Base-by-base conservation (phyloP, 495 filamentous ascomycete species). In the Bathelium albidoporum region DNA sequence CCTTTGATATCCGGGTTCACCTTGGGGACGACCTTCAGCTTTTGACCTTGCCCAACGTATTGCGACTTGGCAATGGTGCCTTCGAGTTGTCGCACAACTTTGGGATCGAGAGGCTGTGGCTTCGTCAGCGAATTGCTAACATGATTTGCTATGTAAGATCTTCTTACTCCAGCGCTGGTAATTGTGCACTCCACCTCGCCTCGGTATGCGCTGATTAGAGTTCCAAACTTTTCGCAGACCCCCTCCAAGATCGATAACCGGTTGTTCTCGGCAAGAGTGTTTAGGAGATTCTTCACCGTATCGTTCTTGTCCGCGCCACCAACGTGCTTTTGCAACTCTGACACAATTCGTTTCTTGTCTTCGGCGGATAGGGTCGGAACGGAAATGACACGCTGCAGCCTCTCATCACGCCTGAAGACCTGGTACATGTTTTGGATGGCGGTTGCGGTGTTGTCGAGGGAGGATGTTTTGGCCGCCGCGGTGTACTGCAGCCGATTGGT, bases 1-100 rank as follows among this genome's bases (percentile, higher is more conserved):
- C 94, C 94, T 63, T 95, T 76, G 72, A 97, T 94, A 45, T 96
- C 93, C 63, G 93, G 83, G 83, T 96, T 90, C 74, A 97, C 86
- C 81, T 89, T 90, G 78, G 95, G 87, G 63, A 91, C 87, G 67
- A 97, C 87, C 85, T 95, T 97, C 76, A 97, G 83, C 82, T 95
- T 97, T 87, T 96, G 91, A 78, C 91, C 93, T 73, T 88, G 83
- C 71, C 90, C 91, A 67, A 90, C 83, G 78, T 88, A 92, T 74
- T 83, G 77, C 49, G 91, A 96, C 83, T 96, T 97, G 74, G 87
- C 70, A 67, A 97, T 87, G 66, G 91, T 90, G 69, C 80, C 80
- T 81, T 97, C 91, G 68, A 98, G 85, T 69, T 93, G 88, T 69
- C 69, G 74, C 71, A 97, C 80, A 64, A 85, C 90, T 82, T 86